Evolutionary conservation across 805 yeast species (phyloP).

Genomic region (Candida ipomoeae): DNA sequence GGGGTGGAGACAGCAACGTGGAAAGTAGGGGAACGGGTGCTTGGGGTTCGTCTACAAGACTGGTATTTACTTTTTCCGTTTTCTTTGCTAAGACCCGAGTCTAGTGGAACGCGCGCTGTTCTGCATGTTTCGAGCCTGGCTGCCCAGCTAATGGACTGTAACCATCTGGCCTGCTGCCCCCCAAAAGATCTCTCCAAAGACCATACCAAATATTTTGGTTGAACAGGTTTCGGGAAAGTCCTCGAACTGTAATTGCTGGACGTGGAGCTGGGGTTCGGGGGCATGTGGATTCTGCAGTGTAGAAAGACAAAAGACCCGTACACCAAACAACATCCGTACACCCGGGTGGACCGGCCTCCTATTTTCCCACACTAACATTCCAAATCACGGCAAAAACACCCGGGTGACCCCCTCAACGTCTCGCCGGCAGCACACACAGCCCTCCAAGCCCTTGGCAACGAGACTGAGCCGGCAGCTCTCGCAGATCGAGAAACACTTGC

Average conservation of each 20-base stretch:
- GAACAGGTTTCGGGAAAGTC: no score
- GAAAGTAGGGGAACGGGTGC: not conserved
- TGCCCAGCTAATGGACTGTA: no score
- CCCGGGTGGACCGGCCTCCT: not conserved
- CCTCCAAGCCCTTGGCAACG: constrained; percentile 65
- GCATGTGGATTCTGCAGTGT: no score
- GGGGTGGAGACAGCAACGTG: not conserved
- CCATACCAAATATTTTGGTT: no score
- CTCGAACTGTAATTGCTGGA: no score
- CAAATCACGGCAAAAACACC: constrained; percentile 51
- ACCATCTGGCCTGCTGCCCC: no score
- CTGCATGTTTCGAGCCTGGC: not conserved
- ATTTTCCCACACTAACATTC: not conserved
- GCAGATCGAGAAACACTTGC: constrained; percentile 84
- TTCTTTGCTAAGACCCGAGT: constrained; percentile 1
- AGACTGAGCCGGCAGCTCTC: constrained; percentile 75
- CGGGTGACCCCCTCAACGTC: constrained; percentile 64
- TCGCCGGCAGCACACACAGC: constrained; percentile 82
- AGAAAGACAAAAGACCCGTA: no score
- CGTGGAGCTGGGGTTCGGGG: no score
- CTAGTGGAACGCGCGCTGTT: constrained; percentile 3
- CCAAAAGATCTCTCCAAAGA: no score
- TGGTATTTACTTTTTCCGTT: constrained; percentile 1
- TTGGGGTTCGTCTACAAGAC: not conserved
- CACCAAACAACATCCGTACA: not conserved